Conservation (phyloP, 768 basidiomycete genomes). For the Porpolomopsis calyptriformis region DNA sequence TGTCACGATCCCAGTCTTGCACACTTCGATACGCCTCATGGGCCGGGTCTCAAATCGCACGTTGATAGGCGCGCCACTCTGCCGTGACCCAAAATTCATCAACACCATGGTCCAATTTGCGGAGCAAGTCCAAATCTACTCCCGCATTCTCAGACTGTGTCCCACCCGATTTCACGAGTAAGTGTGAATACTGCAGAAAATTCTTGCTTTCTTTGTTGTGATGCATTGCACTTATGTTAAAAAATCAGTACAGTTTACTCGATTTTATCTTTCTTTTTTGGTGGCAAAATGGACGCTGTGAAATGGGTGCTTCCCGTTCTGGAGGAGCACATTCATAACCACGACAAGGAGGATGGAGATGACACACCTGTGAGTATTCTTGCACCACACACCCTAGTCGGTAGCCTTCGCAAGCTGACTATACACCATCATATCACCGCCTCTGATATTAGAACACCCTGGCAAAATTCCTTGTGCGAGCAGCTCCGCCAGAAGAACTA, state of each 20-base stretch:
- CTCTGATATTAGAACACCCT: not conserved
- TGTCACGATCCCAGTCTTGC: not conserved
- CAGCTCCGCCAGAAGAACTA: not conserved
- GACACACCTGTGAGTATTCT: not conserved
- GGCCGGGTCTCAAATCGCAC: constrained; percentile 6
- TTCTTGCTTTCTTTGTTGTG: not conserved
- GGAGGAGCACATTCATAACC: not conserved
- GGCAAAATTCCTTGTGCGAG: not conserved
- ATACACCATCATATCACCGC: not conserved
- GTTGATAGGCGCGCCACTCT: constrained; percentile 2
- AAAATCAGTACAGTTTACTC: constrained; percentile 4
- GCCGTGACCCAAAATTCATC: constrained; percentile 4
- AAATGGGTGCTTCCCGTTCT: constrained; percentile 2
- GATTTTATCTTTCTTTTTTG: constrained; percentile 1
- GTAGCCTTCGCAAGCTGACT: too few species aligned
- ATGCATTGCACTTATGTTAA: too few species aligned
- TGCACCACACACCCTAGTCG: too few species aligned
- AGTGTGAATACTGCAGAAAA: constrained; percentile 1
- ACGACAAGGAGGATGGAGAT: not conserved
- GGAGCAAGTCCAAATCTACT: not conserved
- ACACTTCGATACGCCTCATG: not conserved
- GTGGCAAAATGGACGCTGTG: constrained; percentile 3
- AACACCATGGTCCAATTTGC: constrained; percentile 1
- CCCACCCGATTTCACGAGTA: constrained; percentile 4
- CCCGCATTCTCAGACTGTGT: not conserved